These are phyloP conservation scores for Tulasnella sp. DNA, from an alignment of 768 basidiomycete genomes.

Conservation along the genomic window DNA sequence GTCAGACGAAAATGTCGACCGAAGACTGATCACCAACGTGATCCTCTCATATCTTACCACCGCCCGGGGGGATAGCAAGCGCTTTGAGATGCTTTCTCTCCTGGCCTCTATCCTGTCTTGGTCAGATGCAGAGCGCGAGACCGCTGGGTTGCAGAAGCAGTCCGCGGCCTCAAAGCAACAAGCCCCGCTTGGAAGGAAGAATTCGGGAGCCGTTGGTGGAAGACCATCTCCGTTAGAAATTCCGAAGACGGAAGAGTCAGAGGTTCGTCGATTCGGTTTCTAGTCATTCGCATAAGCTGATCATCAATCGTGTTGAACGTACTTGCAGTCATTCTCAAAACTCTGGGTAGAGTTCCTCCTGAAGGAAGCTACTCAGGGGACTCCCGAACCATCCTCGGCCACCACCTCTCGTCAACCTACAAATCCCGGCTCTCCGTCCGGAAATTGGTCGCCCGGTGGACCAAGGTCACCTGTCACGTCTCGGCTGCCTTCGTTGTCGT, in stretches of 20 bases:
- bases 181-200: background rate
- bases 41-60: slow-evolving; percentile 83
- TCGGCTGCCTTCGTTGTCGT: background rate
- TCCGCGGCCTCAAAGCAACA: slow-evolving; percentile 27
- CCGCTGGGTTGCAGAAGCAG: slow-evolving; percentile 69
- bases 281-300: slow-evolving; percentile 1
- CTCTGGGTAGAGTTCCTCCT: slow-evolving; percentile 97
- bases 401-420: background rate
- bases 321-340: slow-evolving; percentile 80
- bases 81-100: slow-evolving; percentile 92
- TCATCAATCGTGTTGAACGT: background rate
- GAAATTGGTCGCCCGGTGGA: slow-evolving; percentile 11
- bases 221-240: slow-evolving; percentile 39
- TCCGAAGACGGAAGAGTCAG: slow-evolving; percentile 77
- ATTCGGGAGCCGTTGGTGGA: background rate
- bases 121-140: slow-evolving; percentile 85
- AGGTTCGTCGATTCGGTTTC: slow-evolving; percentile 42
- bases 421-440: background rate
- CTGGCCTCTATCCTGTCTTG: slow-evolving; percentile 87
- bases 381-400: background rate
- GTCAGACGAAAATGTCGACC: slow-evolving; percentile 79
- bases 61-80: slow-evolving; percentile 84
- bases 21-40: slow-evolving; percentile 89
- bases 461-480: slow-evolving; percentile 1
- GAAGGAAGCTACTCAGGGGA: slow-evolving; percentile 66